These are phyloP conservation scores for Lodderomyces pseudojiufengensis DNA, from an alignment of 1,139 yeast species.

Conservation along the genomic window DNA sequence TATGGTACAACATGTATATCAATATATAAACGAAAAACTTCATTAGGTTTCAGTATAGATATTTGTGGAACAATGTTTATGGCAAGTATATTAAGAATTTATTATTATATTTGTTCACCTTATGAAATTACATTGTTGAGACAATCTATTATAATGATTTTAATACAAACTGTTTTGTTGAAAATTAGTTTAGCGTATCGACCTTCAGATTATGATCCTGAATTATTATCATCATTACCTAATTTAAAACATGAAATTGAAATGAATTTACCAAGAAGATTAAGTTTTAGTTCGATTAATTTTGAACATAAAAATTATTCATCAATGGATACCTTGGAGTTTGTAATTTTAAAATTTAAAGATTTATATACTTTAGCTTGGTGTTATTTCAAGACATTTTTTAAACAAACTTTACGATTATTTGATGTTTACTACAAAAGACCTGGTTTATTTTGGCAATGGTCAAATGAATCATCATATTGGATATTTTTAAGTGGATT, in stretches of 20 bases:
- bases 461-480: slow-evolving; percentile 59
- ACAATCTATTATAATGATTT: slow-evolving; percentile 76
- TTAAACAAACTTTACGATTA: slow-evolving; percentile 43
- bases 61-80: slow-evolving; percentile 88
- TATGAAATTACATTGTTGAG: slow-evolving; percentile 71
- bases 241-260: slow-evolving; percentile 27
- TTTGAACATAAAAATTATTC: slow-evolving; percentile 11
- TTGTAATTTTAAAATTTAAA: slow-evolving; percentile 5
- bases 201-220: slow-evolving; percentile 40
- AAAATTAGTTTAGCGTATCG: slow-evolving; percentile 62
- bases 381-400: slow-evolving; percentile 12
- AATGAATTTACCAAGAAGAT: slow-evolving; percentile 19
- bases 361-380: slow-evolving; percentile 7
- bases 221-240: slow-evolving; percentile 33
- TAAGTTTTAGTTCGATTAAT: slow-evolving; percentile 12
- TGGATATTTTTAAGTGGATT: slow-evolving; percentile 67
- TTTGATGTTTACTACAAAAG: slow-evolving; percentile 70
- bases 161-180: slow-evolving; percentile 64
- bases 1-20: slow-evolving; percentile 79
- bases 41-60: slow-evolving; percentile 81
- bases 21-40: slow-evolving; percentile 58
- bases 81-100: slow-evolving; percentile 69
- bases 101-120: slow-evolving; percentile 74
- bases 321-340: slow-evolving; percentile 5
- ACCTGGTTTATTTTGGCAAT: slow-evolving; percentile 78